These are phyloP conservation scores for Lachnum nothofagi DNA, from an alignment of 2,329 filamentous ascomycete genomes.

Conservation along the genomic window DNA sequence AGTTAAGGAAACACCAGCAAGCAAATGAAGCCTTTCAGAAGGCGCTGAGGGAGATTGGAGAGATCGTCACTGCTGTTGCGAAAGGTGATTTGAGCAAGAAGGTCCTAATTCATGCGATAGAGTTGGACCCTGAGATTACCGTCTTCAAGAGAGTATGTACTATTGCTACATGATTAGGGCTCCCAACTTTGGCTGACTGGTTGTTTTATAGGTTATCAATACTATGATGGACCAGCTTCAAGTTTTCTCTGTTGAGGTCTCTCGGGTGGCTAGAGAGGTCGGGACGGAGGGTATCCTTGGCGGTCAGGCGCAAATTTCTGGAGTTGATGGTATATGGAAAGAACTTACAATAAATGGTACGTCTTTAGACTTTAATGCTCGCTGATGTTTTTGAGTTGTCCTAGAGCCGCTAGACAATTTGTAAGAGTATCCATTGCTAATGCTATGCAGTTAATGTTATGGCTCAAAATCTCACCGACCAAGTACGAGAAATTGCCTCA, in stretches of 20 bases:
- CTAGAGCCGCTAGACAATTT: not conserved
- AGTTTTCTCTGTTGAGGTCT: slow-evolving; percentile 94
- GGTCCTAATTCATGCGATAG: slow-evolving; percentile 88
- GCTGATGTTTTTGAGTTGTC: not conserved
- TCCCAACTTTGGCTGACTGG: slow-evolving; percentile 3
- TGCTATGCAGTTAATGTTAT: slow-evolving; percentile 64
- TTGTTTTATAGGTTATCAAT: slow-evolving; percentile 58
- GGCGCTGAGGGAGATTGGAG: slow-evolving; percentile 90
- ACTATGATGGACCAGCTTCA: slow-evolving; percentile 99
- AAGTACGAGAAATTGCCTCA: slow-evolving; percentile 80
- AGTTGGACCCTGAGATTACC: slow-evolving; percentile 97
- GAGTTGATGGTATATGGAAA: slow-evolving; percentile 95
- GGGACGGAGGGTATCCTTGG: slow-evolving; percentile 92
- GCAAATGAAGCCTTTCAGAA: slow-evolving; percentile 99
- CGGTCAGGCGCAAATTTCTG: slow-evolving; percentile 87
- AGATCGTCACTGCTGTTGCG: slow-evolving; percentile 93
- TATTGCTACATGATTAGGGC: not conserved
- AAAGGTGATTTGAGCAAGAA: slow-evolving; percentile 95
- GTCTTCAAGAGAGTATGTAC: slow-evolving; percentile 79
- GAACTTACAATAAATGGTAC: slow-evolving; percentile 82
- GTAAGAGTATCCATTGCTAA: slow-evolving; percentile 14
- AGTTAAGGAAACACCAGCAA: slow-evolving; percentile 94
- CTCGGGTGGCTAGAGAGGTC: slow-evolving; percentile 88
- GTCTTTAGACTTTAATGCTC: slow-evolving; percentile 10
- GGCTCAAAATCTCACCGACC: slow-evolving; percentile 76